Conservation (phyloP, 2,329 filamentous ascomycete genomes). For the Lachnellula hyalina region DNA sequence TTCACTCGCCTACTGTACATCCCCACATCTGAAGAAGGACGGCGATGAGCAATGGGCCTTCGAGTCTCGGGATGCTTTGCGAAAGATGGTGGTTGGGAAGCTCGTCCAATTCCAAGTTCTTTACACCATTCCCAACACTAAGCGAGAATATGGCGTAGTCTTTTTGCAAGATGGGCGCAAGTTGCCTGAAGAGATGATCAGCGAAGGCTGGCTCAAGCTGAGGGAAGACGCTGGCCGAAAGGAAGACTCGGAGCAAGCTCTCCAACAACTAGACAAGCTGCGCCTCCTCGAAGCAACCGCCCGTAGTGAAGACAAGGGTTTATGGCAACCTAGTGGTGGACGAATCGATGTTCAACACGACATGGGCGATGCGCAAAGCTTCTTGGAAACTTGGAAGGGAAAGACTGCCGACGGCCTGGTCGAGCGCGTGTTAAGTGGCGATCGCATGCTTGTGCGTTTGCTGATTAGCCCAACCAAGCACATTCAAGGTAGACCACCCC, state of each 20-base stretch:
- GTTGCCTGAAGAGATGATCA: conserved; percentile 76
- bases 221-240: conserved; percentile 91
- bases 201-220: conserved; percentile 88
- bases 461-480: conserved; percentile 78
- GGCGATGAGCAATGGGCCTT: conserved; percentile 92
- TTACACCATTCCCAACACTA: conserved; percentile 80
- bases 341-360: conserved; percentile 77
- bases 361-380: conserved; percentile 65
- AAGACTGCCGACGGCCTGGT: conserved; percentile 79
- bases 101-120: conserved; percentile 77
- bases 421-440: conserved; percentile 86
- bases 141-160: conserved; percentile 83
- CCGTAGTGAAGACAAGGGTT: conserved; percentile 70
- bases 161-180: conserved; percentile 69
- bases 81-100: conserved; percentile 79
- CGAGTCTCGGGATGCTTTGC: conserved; percentile 88
- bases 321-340: conserved; percentile 66
- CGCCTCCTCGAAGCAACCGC: conserved; percentile 73
- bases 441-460: conserved; percentile 80
- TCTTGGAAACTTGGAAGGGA: conserved; percentile 80
- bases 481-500: conserved; percentile 37
- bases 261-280: conserved; percentile 69
- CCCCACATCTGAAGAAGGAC: conserved; percentile 80
- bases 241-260: conserved; percentile 75
- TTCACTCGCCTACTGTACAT: conserved; percentile 87